Evolutionary conservation across 495 filamentous ascomycete genomes (phyloP).

Genomic region (Trichoderma reesei): DNA sequence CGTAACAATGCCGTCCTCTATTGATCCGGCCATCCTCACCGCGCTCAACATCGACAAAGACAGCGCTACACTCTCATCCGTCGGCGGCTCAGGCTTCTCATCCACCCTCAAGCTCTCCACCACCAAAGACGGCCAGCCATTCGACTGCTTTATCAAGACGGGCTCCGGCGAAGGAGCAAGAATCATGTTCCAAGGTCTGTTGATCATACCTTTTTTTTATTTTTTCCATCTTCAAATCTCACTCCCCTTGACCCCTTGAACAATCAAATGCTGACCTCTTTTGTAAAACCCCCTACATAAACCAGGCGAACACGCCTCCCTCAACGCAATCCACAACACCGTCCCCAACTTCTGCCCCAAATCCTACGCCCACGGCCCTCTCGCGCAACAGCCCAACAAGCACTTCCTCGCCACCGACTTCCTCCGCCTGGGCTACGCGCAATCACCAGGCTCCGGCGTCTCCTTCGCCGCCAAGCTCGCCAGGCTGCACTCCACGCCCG

Average conservation of each 20-base stretch:
- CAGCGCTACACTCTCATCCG: constrained; percentile 46
- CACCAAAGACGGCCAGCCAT: constrained; percentile 39
- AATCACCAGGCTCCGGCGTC: constrained; percentile 28
- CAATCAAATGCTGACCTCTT: too few species aligned
- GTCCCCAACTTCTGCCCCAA: constrained; percentile 67
- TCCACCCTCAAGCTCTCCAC: constrained; percentile 61
- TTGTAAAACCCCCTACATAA: not conserved
- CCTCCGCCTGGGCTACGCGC: constrained; percentile 48
- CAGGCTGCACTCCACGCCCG: constrained; percentile 66
- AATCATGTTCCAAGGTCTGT: constrained; percentile 63
- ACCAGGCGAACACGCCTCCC: constrained; percentile 67
- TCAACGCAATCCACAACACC: constrained; percentile 64
- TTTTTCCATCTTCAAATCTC: not conserved
- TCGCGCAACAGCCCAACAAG: constrained; percentile 38
- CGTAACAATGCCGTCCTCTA: constrained; percentile 25
- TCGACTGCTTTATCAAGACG: constrained; percentile 74
- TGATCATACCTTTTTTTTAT: not conserved
- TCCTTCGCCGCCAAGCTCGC: constrained; percentile 68
- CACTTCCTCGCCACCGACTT: constrained; percentile 78
- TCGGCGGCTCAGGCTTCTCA: constrained; percentile 66
- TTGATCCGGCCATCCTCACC: constrained; percentile 50
- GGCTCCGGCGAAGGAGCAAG: constrained; percentile 52
- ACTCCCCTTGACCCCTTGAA: constrained; percentile 9
- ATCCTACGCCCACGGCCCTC: constrained; percentile 56
- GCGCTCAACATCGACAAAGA: constrained; percentile 57